Evolutionary conservation across 192 early-diverging fungal species (phyloP).

Genomic region (Backusella parvicylindrica): DNA sequence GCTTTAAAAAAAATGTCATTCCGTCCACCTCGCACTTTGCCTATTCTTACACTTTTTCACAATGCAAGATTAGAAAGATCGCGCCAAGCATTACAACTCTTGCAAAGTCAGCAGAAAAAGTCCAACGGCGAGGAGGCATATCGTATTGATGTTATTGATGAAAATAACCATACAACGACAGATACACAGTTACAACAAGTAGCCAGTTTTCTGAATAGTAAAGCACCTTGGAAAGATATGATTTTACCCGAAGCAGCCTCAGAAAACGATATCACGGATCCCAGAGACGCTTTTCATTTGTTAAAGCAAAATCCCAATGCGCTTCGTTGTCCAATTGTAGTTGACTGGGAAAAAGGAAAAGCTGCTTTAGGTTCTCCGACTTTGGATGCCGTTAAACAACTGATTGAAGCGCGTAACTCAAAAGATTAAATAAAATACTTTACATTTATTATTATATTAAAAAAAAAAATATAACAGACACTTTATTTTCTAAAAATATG

Average conservation of each 20-base stretch:
- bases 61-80: conserved; percentile 18
- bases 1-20: conserved; percentile 28
- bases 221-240: conserved; percentile 17
- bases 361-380: conserved; percentile 22
- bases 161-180: conserved; percentile 14
- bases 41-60: conserved; percentile 35
- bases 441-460: background rate
- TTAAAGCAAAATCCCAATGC: conserved; percentile 9
- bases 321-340: conserved; percentile 30
- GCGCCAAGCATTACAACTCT: conserved; percentile 6
- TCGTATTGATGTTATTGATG: conserved; percentile 26
- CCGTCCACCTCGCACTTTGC: conserved; percentile 18
- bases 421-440: background rate
- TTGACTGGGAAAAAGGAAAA: conserved; percentile 38
- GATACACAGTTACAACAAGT: conserved; percentile 18
- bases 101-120: conserved; percentile 7
- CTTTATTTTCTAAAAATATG: conserved; percentile 6
- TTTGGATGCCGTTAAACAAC: conserved; percentile 4
- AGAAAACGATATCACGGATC: background rate
- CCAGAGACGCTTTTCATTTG: background rate
- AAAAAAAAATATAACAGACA: background rate
- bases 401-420: conserved; percentile 5
- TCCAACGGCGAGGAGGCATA: conserved; percentile 9
- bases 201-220: conserved; percentile 14
- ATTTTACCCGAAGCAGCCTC: conserved; percentile 13